Evolutionary conservation across 2,329 filamentous ascomycete genomes (phyloP), one percentile per base, ranked within the genome.

Genomic region (Aureobasidium vineae): DNA sequence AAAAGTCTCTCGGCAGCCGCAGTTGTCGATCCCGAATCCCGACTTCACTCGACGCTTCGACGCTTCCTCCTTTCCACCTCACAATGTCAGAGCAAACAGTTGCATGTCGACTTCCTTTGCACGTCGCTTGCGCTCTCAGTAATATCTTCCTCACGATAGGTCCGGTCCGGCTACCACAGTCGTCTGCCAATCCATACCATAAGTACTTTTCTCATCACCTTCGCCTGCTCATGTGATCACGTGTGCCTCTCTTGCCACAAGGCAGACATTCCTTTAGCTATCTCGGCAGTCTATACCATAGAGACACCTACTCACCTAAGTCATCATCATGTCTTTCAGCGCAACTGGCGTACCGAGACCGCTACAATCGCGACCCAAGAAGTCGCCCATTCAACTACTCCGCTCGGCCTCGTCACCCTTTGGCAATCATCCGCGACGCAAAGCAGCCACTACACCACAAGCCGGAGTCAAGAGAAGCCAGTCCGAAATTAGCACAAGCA

Each of bases 371-470:
- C 65, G 67, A 45, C 67, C 67, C 21, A 69, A 69, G 41, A 67
- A 70, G 23, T 69, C 69, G 45, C 68, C 69, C 1, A 67, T 69
- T 16, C 59, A 63, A 52, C 53, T 68, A 26, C 64, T 66, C 33
- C 63, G 68, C 28, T 70, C 73, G 15, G 71, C 73, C 1, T 76
- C 76, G 1, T 77, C 77, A 11, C 73, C 75, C 0, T 77, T 77
- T 16, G 69, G 72, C 43, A 68, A 72, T 19, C 74, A 70, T 61
- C 72, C 76, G 28, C 76, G 77, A 16, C 77, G 77, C 28, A 78
- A 78, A 69, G 70, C 73, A 13, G 31, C 64, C 16, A 13, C 57
- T n/a, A 47, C 64, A 38, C 70, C 72, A 43, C 50, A 70, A 70
- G 5, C 68, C 23, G 52, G 38, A 53, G 31, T 56, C 11, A 68